Percentiles rank a stretch among this genome's conserved stretches.
phyloP scores from a whole-genome alignment of 345 rosid genomes.

The Euphorbia lathyris region DNA sequence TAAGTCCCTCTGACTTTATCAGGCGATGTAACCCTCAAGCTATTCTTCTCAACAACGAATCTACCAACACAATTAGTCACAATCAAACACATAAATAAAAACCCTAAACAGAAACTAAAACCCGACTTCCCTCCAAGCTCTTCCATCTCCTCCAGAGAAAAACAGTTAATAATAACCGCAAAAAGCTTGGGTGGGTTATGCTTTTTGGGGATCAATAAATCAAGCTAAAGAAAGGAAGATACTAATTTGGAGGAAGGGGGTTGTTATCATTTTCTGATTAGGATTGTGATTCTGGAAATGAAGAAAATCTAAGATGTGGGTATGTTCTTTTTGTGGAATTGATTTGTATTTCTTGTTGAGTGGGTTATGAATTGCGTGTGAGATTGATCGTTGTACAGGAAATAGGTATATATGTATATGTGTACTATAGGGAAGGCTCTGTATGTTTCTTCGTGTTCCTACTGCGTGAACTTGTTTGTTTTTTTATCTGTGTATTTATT shows the following conservation, averaged over 20 bases:
- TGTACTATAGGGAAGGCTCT: neutral
- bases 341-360: constrained; percentile 1
- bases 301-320: constrained; percentile 3
- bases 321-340: neutral
- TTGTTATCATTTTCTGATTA: neutral
- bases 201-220: constrained; percentile 15
- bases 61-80: constrained; percentile 32
- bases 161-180: neutral
- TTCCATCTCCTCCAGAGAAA: constrained; percentile 9
- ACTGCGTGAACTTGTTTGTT: constrained; percentile 7
- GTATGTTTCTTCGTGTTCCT: neutral
- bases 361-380: constrained; percentile 4
- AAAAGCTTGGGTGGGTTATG: constrained; percentile 4
- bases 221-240: constrained; percentile 1
- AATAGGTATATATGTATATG: neutral
- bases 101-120: constrained; percentile 27
- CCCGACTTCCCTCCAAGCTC: constrained; percentile 9
- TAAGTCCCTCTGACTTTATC: constrained; percentile 82
- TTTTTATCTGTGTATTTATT: neutral
- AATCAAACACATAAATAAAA: constrained; percentile 30
- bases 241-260: neutral
- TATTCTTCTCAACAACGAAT: constrained; percentile 98
- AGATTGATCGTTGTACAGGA: neutral
- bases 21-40: constrained; percentile 79
- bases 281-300: neutral